Conservation (phyloP, 371 early-diverging fungal genomes). For the Mortierella sp. region DNA sequence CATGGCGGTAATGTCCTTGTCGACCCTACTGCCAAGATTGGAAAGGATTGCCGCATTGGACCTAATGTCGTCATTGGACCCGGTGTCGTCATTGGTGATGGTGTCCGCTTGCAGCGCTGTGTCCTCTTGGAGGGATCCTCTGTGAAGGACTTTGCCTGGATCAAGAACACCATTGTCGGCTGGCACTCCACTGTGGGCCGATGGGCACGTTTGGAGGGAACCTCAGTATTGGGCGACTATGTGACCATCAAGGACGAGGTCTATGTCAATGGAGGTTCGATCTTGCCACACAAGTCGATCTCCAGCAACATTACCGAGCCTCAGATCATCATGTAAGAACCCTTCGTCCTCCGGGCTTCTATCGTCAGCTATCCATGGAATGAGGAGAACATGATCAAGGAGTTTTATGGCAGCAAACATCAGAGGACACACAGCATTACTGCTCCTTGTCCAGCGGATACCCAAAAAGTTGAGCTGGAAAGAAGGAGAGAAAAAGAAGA, state of each 20-base stretch:
- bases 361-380: too few species aligned
- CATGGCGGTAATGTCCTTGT: slow-evolving; percentile 89
- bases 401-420: too few species aligned
- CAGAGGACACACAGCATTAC: neutral
- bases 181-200: slow-evolving; percentile 96
- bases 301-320: slow-evolving; percentile 90
- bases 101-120: slow-evolving; percentile 92
- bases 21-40: slow-evolving; percentile 92
- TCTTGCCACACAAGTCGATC: slow-evolving; percentile 94
- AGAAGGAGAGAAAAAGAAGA: too few species aligned
- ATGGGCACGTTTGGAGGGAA: slow-evolving; percentile 89
- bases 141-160: slow-evolving; percentile 92
- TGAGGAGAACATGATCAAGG: too few species aligned
- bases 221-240: slow-evolving; percentile 94
- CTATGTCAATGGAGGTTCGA: slow-evolving; percentile 93
- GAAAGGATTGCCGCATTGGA: slow-evolving; percentile 94
- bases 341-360: too few species aligned
- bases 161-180: slow-evolving; percentile 94
- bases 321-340: slow-evolving; percentile 89
- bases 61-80: slow-evolving; percentile 96
- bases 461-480: too few species aligned
- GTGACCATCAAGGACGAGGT: slow-evolving; percentile 92
- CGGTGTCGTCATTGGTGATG: slow-evolving; percentile 93
- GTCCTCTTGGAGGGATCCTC: slow-evolving; percentile 89
- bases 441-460: slow-evolving; percentile 1